Evolutionary conservation across 345 rosid species (phyloP), one percentile per base, ranked within the genome.

Genomic region (Trapa incisa): DNA sequence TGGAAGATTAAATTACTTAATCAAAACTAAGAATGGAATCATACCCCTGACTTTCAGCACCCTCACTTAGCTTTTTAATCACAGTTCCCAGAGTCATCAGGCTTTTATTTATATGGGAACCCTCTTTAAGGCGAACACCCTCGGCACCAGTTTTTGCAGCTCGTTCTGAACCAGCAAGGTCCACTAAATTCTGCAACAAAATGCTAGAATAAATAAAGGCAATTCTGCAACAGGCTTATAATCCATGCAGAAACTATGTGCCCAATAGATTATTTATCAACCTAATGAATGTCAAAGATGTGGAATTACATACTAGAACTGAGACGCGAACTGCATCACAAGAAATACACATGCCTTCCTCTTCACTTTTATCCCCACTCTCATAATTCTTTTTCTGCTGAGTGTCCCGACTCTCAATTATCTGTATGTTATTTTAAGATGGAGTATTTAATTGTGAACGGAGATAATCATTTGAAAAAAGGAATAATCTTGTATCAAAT

Each of bases 121-220:
- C 98, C 80, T 93, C 98, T 77, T 88, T 90, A 38, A 90, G 85
- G 52, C 98, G 81, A 73, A 90, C 92, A 75, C 98, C 98, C 76
- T 93, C 98, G 50, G 98, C 98, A 48, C 98, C 98, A 35, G 98
- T 93, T 85, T 93, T 93, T 69, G 96, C 89, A 45, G 98, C 98
- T 61, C 98, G 89, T 75, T 93, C 98, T 65, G 98, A 93, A 75
- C 98, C 98, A 78, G 98, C 98, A 72, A 93, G 88, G 76, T 93
- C 98, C 61, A 93, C 98, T 81, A 93, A 80, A 77, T 93, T 93
- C 98, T 93, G 77, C 29, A 57, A 58, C 12, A 72, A 65, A 48
- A 66, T 6, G 33, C 60, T 2, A 9, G 5, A 36, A 7, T 33
- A 63, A 47, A 37, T 16, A 68, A 60, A 42, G 33, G 32, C 32